phyloP scores from a whole-genome alignment of 2,329 filamentous ascomycete genomes.

The Emmonsia crescens region DNA sequence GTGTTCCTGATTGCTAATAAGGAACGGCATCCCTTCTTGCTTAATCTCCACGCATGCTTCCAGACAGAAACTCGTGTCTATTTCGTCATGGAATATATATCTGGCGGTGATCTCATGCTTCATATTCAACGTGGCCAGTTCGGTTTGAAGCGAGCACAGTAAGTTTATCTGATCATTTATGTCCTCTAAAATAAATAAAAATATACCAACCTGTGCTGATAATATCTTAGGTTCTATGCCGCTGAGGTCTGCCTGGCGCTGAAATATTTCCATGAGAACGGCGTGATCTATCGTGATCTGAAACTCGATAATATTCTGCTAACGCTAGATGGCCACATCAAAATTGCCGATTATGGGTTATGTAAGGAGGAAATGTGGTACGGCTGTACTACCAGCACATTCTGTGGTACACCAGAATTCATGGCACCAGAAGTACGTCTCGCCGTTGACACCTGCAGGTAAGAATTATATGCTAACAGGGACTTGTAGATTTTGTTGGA shows the following conservation, averaged over 20 bases:
- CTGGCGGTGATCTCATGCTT: slow-evolving; percentile 95
- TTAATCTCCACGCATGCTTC: slow-evolving; percentile 94
- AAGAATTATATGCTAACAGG: slow-evolving; percentile 15
- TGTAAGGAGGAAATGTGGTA: slow-evolving; percentile 99
- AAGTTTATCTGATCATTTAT: slow-evolving; percentile 34
- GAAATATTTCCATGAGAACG: slow-evolving; percentile 99
- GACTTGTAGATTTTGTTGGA: slow-evolving; percentile 73
- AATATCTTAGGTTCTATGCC: slow-evolving; percentile 68
- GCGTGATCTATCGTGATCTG: slow-evolving; percentile 84
- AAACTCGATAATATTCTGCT: slow-evolving; percentile 84
- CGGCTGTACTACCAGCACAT: slow-evolving; percentile 89
- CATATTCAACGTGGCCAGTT: slow-evolving; percentile 97
- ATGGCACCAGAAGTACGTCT: slow-evolving; percentile 85
- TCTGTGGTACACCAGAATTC: slow-evolving; percentile 98
- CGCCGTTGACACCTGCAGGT: neutral
- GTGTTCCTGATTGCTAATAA: slow-evolving; percentile 96
- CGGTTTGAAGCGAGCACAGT: slow-evolving; percentile 90
- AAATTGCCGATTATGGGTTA: slow-evolving; percentile 95
- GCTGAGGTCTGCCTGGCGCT: slow-evolving; percentile 92
- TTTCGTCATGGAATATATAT: slow-evolving; percentile 99
- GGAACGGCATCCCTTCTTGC: slow-evolving; percentile 89
- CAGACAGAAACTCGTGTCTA: slow-evolving; percentile 97
- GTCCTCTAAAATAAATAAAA: neutral
- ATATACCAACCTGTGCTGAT: neutral
- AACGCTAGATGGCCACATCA: slow-evolving; percentile 92